These are phyloP conservation scores for Cucurbita maxima DNA, from an alignment of 306 rosid species.

Conservation along the genomic window DNA sequence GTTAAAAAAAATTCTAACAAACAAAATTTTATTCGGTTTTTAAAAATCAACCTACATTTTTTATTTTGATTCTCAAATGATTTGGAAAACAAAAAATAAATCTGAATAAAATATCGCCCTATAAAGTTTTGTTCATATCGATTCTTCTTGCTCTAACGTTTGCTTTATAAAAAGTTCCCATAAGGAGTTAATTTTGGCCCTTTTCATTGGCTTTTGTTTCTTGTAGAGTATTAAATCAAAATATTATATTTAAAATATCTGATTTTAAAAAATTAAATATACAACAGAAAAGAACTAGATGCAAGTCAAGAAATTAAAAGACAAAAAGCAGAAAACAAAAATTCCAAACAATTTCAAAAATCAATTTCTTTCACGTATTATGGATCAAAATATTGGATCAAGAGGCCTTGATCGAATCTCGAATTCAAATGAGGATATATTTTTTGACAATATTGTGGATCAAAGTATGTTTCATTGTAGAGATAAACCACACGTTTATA, in stretches of 20 bases:
- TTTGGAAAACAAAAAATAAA: too few relatives aligned
- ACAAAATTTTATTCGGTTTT: too few relatives aligned
- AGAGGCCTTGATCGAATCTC: too few relatives aligned
- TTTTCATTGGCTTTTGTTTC: background rate
- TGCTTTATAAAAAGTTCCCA: background rate
- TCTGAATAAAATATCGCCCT: too few relatives aligned
- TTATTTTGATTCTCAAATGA: too few relatives aligned
- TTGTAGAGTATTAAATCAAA: background rate
- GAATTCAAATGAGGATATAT: background rate
- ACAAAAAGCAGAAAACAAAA: background rate
- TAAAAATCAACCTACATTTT: too few relatives aligned
- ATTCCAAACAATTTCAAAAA: background rate
- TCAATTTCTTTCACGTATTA: background rate
- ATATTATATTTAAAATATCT: background rate
- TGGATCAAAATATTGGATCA: background rate
- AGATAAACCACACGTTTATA: background rate
- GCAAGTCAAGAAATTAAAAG: background rate
- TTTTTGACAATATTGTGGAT: background rate
- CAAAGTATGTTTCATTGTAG: background rate
- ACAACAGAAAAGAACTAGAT: background rate
- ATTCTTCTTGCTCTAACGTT: background rate
- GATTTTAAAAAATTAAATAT: background rate
- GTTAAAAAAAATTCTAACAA: too few relatives aligned
- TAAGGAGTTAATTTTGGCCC: background rate
- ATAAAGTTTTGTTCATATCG: too few relatives aligned